A percentile compares a stretch with the other conserved stretches of the same genome.
phyloP scores from a whole-genome alignment of 2,329 filamentous ascomycete species.

The Corynespora cassiicola region DNA sequence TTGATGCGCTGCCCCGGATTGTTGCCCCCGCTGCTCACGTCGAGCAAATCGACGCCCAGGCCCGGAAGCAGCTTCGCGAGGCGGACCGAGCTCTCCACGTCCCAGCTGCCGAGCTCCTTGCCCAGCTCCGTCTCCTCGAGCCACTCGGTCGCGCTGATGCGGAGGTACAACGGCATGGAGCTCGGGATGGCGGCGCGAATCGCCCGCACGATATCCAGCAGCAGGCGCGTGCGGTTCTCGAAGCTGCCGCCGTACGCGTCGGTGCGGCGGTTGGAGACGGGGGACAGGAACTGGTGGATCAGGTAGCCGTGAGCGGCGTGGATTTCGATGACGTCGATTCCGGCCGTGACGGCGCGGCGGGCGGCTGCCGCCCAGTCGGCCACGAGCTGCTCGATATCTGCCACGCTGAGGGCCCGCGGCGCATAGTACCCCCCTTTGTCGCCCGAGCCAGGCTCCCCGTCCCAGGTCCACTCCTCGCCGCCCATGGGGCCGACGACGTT shows the following conservation, averaged over 20 bases:
- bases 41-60: slow-evolving; percentile 53
- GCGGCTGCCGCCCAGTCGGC: slow-evolving; percentile 49
- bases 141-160: slow-evolving; percentile 47
- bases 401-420: slow-evolving; percentile 42
- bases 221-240: slow-evolving; percentile 46
- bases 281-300: slow-evolving; percentile 49
- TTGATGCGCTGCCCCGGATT: slow-evolving; percentile 50
- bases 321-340: slow-evolving; percentile 51
- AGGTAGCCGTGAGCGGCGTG: slow-evolving; percentile 52
- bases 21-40: slow-evolving; percentile 55
- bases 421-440: slow-evolving; percentile 44
- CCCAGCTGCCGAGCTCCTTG: slow-evolving; percentile 46
- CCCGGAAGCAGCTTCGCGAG: slow-evolving; percentile 50
- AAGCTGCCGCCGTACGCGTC: slow-evolving; percentile 52
- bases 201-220: slow-evolving; percentile 51
- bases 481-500: slow-evolving; percentile 47
- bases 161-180: slow-evolving; percentile 42
- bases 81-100: slow-evolving; percentile 45
- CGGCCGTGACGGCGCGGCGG: slow-evolving; percentile 42
- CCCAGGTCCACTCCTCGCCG: slow-evolving; percentile 48
- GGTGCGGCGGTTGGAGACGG: slow-evolving; percentile 49
- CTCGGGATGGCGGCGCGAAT: slow-evolving; percentile 40
- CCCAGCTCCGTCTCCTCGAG: slow-evolving; percentile 40
- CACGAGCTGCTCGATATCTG: slow-evolving; percentile 48
- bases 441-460: slow-evolving; percentile 36